Conservation (phyloP, 331 rosid genomes). For the Acacia pycnantha region DNA sequence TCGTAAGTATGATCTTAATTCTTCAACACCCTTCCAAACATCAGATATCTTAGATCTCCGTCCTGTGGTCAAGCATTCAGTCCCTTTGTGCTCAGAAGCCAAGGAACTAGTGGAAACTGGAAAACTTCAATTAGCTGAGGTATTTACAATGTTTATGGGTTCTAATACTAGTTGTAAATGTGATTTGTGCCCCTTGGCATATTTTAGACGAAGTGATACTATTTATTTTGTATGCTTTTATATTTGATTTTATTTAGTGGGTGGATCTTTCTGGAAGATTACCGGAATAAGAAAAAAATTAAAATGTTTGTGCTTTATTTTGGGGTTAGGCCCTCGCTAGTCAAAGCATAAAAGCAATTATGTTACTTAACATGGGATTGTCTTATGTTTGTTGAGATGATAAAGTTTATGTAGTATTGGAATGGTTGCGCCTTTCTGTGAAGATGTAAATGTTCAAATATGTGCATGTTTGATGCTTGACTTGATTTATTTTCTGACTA, state of each 20-base stretch:
- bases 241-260: not conserved
- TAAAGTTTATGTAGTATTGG: not conserved
- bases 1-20: constrained; percentile 75
- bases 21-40: constrained; percentile 74
- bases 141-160: constrained; percentile 29
- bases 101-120: constrained; percentile 98
- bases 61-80: constrained; percentile 96
- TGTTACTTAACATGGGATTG: not conserved
- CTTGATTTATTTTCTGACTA: not conserved
- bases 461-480: not conserved
- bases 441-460: not conserved
- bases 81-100: constrained; percentile 94
- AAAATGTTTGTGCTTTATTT: not conserved
- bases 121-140: constrained; percentile 96
- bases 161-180: not conserved
- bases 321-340: constrained; percentile 5
- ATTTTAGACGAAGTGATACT: not conserved
- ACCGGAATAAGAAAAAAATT: not conserved
- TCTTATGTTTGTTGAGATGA: not conserved
- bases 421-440: not conserved
- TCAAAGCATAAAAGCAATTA: not conserved
- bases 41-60: constrained; percentile 81
- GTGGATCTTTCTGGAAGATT: not conserved
- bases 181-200: not conserved
- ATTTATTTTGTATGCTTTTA: not conserved